A percentile compares a stretch with the other conserved stretches of the same genome.
These are phyloP conservation scores for Kuraishia piskuri DNA, from an alignment of 805 yeast genomes.

Conservation along the genomic window DNA sequence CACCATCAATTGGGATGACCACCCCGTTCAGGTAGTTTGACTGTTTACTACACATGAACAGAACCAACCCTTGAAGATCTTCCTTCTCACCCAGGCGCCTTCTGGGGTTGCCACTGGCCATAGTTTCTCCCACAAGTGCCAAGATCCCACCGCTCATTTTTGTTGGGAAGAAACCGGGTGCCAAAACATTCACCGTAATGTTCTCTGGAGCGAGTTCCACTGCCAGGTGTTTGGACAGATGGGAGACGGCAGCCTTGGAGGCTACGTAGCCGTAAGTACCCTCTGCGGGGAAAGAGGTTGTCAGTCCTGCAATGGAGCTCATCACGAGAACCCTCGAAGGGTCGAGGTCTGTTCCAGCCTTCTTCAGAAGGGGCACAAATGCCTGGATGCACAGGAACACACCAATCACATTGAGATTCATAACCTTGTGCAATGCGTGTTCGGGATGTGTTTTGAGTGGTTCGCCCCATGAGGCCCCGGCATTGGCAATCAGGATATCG, in stretches of 20 bases:
- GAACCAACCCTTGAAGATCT: conserved; percentile 46
- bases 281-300: conserved; percentile 26
- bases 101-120: conserved; percentile 47
- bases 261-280: conserved; percentile 68
- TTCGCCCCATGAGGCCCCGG: conserved; percentile 78
- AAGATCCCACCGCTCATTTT: conserved; percentile 66
- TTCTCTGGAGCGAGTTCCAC: conserved; percentile 57
- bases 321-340: conserved; percentile 60
- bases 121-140: conserved; percentile 36
- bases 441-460: conserved; percentile 53
- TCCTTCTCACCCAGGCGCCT: conserved; percentile 52
- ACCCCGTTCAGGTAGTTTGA: conserved; percentile 59
- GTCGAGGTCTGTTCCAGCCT: conserved; percentile 41
- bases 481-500: conserved; percentile 64
- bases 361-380: conserved; percentile 48
- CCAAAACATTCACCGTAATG: conserved; percentile 60
- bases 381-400: conserved; percentile 60
- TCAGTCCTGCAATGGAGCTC: conserved; percentile 56
- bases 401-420: conserved; percentile 56
- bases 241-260: conserved; percentile 69
- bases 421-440: conserved; percentile 50
- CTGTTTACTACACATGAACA: conserved; percentile 49
- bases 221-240: conserved; percentile 56
- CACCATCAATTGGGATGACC: conserved; percentile 67
- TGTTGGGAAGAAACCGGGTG: conserved; percentile 73